Conservation (phyloP, 2,329 filamentous ascomycete genomes). For the Pseudogymnoascus sp. region DNA sequence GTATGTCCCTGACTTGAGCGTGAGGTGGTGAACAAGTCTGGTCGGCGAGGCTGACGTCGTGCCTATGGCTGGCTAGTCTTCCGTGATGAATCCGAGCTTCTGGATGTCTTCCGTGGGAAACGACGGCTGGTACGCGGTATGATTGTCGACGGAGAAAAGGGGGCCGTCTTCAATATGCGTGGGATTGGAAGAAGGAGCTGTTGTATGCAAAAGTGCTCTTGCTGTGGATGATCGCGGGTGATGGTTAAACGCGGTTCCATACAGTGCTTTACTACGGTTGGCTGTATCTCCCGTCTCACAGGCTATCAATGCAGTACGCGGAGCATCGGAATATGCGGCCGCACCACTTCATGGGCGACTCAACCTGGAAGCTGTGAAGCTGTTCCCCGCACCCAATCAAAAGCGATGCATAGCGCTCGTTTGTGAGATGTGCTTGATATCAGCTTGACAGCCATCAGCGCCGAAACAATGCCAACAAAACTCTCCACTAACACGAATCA, state of each 20-base stretch:
- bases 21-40: not conserved
- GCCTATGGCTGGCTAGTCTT: not conserved
- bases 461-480: not conserved
- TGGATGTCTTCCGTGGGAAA: not conserved
- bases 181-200: not conserved
- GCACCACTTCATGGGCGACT: not conserved
- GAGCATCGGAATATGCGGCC: not conserved
- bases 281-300: not conserved
- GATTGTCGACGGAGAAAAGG: not conserved
- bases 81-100: not conserved
- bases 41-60: not conserved
- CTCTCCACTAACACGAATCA: not conserved
- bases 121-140: not conserved
- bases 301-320: not conserved
- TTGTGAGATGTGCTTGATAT: not conserved
- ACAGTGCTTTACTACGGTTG: not conserved
- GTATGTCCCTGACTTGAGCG: not conserved
- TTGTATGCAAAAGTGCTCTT: not conserved
- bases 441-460: not conserved
- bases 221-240: not conserved
- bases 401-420: not conserved
- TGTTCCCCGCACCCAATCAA: not conserved
- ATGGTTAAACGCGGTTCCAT: not conserved
- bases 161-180: not conserved
- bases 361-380: not conserved